A percentile compares a stretch with the other conserved stretches of the same genome.
These are phyloP conservation scores for Astrothelium subdiscretum DNA, from an alignment of 495 filamentous ascomycete genomes.

Conservation along the genomic window DNA sequence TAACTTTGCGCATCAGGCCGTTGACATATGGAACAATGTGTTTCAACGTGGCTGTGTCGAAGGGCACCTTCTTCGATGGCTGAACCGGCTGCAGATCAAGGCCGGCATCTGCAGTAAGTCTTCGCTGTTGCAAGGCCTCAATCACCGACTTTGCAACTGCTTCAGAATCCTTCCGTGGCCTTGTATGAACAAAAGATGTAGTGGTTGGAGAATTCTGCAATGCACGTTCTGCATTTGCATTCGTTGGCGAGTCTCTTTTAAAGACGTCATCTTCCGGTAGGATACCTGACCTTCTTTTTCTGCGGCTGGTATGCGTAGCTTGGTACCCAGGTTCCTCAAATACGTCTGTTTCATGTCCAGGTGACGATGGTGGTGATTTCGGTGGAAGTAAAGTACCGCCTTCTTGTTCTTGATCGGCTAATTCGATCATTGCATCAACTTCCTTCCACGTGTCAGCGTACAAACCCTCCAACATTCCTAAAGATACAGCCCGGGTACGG, in stretches of 20 bases:
- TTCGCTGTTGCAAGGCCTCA: conserved; percentile 53
- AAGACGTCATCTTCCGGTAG: neutral
- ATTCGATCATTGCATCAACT: conserved; percentile 34
- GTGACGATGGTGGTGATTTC: conserved; percentile 28
- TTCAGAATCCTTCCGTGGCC: conserved; percentile 39
- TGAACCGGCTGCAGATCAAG: conserved; percentile 31
- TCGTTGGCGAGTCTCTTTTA: neutral
- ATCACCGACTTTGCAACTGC: conserved; percentile 69
- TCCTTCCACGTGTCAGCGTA: conserved; percentile 26
- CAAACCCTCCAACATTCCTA: conserved; percentile 22
- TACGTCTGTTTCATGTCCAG: conserved; percentile 24
- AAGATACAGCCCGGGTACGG: conserved; percentile 22
- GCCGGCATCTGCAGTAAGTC: conserved; percentile 40
- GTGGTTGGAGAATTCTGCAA: conserved; percentile 11
- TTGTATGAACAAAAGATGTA: conserved; percentile 15
- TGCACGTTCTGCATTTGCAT: neutral
- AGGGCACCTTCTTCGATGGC: conserved; percentile 66
- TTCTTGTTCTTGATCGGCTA: conserved; percentile 31
- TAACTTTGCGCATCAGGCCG: conserved; percentile 68
- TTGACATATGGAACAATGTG: conserved; percentile 78
- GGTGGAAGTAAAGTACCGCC: conserved; percentile 20
- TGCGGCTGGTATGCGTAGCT: conserved; percentile 3
- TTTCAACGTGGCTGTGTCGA: conserved; percentile 80
- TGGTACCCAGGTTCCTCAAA: conserved; percentile 22
- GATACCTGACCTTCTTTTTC: conserved; percentile 12